Conservation (phyloP, 345 rosid species). For the Corchorus capsularis region DNA sequence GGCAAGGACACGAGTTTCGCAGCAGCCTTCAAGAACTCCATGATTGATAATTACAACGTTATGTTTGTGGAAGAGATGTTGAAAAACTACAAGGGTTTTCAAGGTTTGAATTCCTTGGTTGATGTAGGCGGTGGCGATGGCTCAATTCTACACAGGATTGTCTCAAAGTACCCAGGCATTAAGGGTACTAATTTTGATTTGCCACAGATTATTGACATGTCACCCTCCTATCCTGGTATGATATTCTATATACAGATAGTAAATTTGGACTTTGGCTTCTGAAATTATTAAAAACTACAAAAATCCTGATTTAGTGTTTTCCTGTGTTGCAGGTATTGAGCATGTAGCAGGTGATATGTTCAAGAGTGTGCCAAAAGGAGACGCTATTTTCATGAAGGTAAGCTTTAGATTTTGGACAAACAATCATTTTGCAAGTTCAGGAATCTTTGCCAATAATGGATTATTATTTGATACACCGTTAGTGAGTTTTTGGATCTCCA, state of each 20-base stretch:
- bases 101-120: conserved; percentile 40
- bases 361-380: conserved; percentile 51
- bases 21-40: conserved; percentile 35
- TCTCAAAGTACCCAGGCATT: conserved; percentile 43
- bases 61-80: conserved; percentile 39
- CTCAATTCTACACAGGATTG: conserved; percentile 43
- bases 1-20: conserved; percentile 38
- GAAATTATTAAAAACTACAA: too few species aligned
- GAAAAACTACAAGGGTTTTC: conserved; percentile 44
- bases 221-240: conserved; percentile 41
- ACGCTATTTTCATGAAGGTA: conserved; percentile 77
- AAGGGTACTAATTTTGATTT: conserved; percentile 57
- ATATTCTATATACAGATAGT: neutral
- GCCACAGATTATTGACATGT: conserved; percentile 32
- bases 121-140: conserved; percentile 69
- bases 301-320: too few species aligned
- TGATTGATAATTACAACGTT: conserved; percentile 39
- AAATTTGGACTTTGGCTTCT: too few species aligned
- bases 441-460: too few species aligned
- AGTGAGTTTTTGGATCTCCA: too few species aligned
- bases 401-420: neutral
- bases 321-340: conserved; percentile 32
- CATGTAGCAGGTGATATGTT: conserved; percentile 52
- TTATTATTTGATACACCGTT: too few species aligned
- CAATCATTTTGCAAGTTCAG: neutral